Percentiles rank a stretch among this genome's conserved stretches.
These are phyloP conservation scores for Pezicula neosporulosa DNA, from an alignment of 2,329 filamentous ascomycete genomes.

Conservation along the genomic window DNA sequence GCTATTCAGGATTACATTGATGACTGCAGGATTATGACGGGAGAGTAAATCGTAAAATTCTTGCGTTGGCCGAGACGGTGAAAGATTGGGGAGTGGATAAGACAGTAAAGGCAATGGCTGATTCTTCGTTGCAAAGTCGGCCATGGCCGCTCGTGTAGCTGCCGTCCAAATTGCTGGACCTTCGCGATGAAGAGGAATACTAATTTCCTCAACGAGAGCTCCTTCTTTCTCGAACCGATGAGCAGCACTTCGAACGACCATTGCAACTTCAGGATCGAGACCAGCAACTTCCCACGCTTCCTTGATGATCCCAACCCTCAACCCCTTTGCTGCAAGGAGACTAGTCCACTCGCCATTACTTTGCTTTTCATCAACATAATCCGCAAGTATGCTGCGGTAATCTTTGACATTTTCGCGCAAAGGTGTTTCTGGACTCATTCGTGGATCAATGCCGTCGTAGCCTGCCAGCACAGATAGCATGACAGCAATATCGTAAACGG, in stretches of 20 bases:
- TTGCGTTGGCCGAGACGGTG: slow-evolving; percentile 42
- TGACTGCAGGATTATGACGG: slow-evolving; percentile 36
- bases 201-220: slow-evolving; percentile 44
- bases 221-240: slow-evolving; percentile 38
- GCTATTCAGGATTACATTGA: slow-evolving; percentile 49
- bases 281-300: slow-evolving; percentile 36
- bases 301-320: slow-evolving; percentile 36
- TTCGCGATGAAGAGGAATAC: slow-evolving; percentile 42
- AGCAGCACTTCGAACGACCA: slow-evolving; percentile 32
- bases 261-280: slow-evolving; percentile 34
- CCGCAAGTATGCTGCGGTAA: slow-evolving; percentile 12
- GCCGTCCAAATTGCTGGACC: slow-evolving; percentile 46
- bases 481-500: slow-evolving; percentile 33
- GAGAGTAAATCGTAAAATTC: slow-evolving; percentile 47
- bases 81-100: slow-evolving; percentile 18
- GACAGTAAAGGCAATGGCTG: not conserved
- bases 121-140: slow-evolving; percentile 27
- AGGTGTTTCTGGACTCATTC: slow-evolving; percentile 33
- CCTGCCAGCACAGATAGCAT: slow-evolving; percentile 41
- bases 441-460: slow-evolving; percentile 39
- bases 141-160: slow-evolving; percentile 37
- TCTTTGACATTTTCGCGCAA: slow-evolving; percentile 18
- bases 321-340: slow-evolving; percentile 15
- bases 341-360: not conserved
- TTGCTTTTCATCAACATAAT: slow-evolving; percentile 14